Evolutionary conservation across 805 yeast species (phyloP), one percentile per base, ranked within the genome.

Genomic region (Ogataea allantospora): DNA sequence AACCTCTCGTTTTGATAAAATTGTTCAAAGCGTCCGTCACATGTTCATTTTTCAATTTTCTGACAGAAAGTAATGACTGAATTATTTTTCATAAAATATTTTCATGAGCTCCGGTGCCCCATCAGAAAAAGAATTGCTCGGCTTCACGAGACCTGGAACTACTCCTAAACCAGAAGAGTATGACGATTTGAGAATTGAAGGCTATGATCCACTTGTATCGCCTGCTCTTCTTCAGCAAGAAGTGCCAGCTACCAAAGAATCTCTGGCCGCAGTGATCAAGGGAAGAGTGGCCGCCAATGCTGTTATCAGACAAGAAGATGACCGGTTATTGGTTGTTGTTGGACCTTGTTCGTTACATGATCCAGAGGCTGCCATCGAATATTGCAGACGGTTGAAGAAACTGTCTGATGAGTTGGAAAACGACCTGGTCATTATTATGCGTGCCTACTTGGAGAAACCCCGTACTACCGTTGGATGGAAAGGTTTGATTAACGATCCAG

Each of bases 381-480:
- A 93, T 66, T 95, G 91, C 44, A 64, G 63, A 25, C 74, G 82
- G 48, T 73, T 91, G 51, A 76, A 77, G 62, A 68, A 68, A 43
- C 67, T 87, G 40, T 70, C 88, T 24, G 83, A 79, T 24, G 86
- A 85, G 62, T 74, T 86, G 47, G 64, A 78, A 45, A 77, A 71
- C 38, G 98, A 91, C 50, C 72, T 91, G 40, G 83, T 81, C 39
- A 76, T 91, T 42, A 77, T 91, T 48, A 91, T 91, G 99, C 83
- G 99, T 71, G 98, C 98, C 6, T 91, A 91, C 75, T 74, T 91
- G 52, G 99, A 91, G 69, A 91, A 91, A 68, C 99, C 99, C 57
- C 83, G 99, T 73, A 91, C 99, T 47, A 91, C 98, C 16, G 98
- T 91, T 38, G 99, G 99, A 49, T 91, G 99, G 99, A 91, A 91